Base-by-base conservation (phyloP, 805 yeast genomes). In the Saccharomycopsis oosterbeekiorum region DNA sequence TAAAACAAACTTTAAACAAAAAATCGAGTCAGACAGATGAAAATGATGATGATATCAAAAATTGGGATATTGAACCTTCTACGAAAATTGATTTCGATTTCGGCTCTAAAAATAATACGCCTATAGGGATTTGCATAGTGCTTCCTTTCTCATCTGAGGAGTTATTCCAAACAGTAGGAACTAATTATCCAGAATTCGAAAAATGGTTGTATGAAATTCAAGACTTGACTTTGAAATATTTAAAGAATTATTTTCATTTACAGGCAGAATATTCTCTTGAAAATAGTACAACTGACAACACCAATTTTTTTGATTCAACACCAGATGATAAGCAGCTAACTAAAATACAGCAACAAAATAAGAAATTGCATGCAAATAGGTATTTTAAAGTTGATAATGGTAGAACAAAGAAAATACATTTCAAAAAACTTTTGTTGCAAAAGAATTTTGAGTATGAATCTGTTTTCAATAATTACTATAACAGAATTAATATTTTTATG, bases 131-230 rank as follows among this genome's bases (percentile, higher is more conserved):
- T 15, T 63, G 65, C 51, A 37, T 63, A 11, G 54, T 63, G 34
- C 58, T 63, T 37, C 65, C 65, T 4, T 61, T 60, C 37, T 19
- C 41, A 2, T 19, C 53, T n/a, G 40, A 36, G 8, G 59, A 63
- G 21, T 43, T 61, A 17, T 19, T 57, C 11, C 57, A 55, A 34
- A 61, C 64, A 9, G 64, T 63, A 4, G 64, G 64, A 17, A 39
- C 64, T 4, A 63, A 63, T 43, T 62, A 42, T 41, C 58, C 42
- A 21, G 65, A 63, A 29, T 63, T 63, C 53, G 64, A 61, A 34
- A 61, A 61, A 41, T 63, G 65, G 65, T 42, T 63, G 11, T 63
- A 61, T 42, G 65, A 63, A 41, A 57, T 63, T 24, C 65, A 63
- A 43, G 65, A 63, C 41, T 41, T 63, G 19, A 57, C 64, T 26